A percentile compares a stretch with the other conserved stretches of the same genome.
phyloP scores from a whole-genome alignment of 2,329 filamentous ascomycete species.

The Trichoderma guizhouense region DNA sequence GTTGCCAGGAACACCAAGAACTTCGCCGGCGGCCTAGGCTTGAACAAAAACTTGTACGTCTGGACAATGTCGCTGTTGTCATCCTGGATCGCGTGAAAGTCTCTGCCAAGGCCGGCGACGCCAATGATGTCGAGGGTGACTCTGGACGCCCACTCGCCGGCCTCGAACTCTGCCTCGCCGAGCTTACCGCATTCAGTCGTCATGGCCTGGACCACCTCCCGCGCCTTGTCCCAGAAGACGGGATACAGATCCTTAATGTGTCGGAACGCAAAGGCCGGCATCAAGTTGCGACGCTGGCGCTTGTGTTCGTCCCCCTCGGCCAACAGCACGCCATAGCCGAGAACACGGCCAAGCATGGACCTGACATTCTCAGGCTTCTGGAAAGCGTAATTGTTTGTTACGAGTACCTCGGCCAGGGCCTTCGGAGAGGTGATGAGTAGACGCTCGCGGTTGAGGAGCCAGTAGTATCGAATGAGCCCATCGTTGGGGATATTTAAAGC shows the following conservation, averaged over 20 bases:
- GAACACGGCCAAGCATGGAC: slow-evolving; percentile 56
- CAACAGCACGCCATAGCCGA: slow-evolving; percentile 70
- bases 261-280: slow-evolving; percentile 81
- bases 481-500: slow-evolving; percentile 54
- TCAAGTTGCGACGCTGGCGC: slow-evolving; percentile 71
- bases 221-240: slow-evolving; percentile 75
- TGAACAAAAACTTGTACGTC: slow-evolving; percentile 56
- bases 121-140: slow-evolving; percentile 75
- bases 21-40: slow-evolving; percentile 48
- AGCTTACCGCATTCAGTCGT: slow-evolving; percentile 34
- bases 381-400: slow-evolving; percentile 68
- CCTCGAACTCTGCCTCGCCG: slow-evolving; percentile 48
- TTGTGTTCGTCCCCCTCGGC: slow-evolving; percentile 92
- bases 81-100: slow-evolving; percentile 64
- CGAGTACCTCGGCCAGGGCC: slow-evolving; percentile 66
- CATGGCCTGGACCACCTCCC: slow-evolving; percentile 64
- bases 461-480: slow-evolving; percentile 65
- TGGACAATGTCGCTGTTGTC: slow-evolving; percentile 56
- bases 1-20: slow-evolving; percentile 56
- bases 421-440: slow-evolving; percentile 61
- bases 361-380: slow-evolving; percentile 57
- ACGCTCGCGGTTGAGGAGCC: slow-evolving; percentile 60
- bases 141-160: slow-evolving; percentile 61
- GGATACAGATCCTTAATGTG: slow-evolving; percentile 84
- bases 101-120: slow-evolving; percentile 65